Evolutionary conservation across 23 red algal species (phyloP).

Genomic region (Gracilariopsis chorda): DNA sequence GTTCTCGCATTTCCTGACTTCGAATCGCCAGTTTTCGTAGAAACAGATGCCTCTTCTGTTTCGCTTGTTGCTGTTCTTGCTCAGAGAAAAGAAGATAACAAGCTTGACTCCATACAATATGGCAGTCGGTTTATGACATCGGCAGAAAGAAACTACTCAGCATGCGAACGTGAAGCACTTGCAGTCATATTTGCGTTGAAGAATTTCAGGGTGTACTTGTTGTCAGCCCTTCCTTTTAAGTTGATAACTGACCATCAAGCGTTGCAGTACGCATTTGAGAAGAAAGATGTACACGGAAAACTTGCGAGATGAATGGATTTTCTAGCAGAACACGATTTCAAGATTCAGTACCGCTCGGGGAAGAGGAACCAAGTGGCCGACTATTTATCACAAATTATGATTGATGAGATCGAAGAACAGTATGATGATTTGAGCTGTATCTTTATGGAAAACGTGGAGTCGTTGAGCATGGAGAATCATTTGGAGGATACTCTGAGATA

Average conservation of each 20-base stretch:
- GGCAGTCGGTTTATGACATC: neutral
- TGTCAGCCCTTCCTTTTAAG: neutral
- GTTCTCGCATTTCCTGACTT: conserved; percentile 15
- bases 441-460: too few species aligned
- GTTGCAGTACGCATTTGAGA: neutral
- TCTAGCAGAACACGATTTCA: neutral
- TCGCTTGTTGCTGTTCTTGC: neutral
- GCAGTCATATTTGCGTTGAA: neutral
- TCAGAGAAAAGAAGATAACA: neutral
- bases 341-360: neutral
- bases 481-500: too few species aligned
- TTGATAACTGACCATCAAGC: neutral
- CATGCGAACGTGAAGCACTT: neutral
- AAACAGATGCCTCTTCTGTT: neutral
- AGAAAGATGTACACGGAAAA: neutral
- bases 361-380: neutral
- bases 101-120: neutral
- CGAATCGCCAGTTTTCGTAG: neutral
- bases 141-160: conserved; percentile 2
- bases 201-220: neutral
- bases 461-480: too few species aligned
- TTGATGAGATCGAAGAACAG: too few species aligned
- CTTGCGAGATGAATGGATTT: neutral
- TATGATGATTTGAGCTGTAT: too few species aligned
- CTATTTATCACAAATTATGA: neutral